Conservation (phyloP, 2,329 filamentous ascomycete species). For the Amauroascus verrucosus region DNA sequence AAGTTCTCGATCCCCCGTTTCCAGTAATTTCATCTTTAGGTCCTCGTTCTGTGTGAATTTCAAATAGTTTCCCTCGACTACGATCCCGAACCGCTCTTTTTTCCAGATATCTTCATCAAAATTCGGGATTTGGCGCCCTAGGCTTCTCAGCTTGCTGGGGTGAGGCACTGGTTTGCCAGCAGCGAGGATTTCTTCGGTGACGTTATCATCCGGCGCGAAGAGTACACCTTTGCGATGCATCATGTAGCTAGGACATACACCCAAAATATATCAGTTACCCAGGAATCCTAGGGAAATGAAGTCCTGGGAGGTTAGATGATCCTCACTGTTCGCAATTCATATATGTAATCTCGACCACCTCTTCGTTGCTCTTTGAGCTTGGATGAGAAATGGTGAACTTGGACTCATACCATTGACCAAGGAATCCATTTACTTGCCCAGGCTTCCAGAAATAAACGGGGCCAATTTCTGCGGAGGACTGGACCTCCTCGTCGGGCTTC, state of each 20-base stretch:
- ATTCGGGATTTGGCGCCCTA: slow-evolving; percentile 26
- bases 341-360: slow-evolving; percentile 13
- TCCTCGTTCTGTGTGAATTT: slow-evolving; percentile 27
- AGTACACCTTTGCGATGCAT: slow-evolving; percentile 30
- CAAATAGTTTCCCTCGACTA: slow-evolving; percentile 25
- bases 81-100: slow-evolving; percentile 21
- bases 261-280: background rate
- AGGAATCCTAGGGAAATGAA: background rate
- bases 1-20: slow-evolving; percentile 24
- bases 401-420: slow-evolving; percentile 20
- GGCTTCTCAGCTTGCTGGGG: slow-evolving; percentile 17
- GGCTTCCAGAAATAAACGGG: slow-evolving; percentile 21
- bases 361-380: background rate
- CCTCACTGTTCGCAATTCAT: slow-evolving; percentile 18
- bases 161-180: slow-evolving; percentile 20
- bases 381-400: slow-evolving; percentile 13
- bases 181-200: slow-evolving; percentile 22
- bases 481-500: background rate
- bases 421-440: slow-evolving; percentile 17
- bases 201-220: slow-evolving; percentile 22
- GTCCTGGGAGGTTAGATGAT: background rate
- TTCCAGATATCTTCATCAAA: slow-evolving; percentile 26
- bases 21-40: slow-evolving; percentile 22
- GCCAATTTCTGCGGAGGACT: slow-evolving; percentile 1
- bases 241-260: slow-evolving; percentile 19